Evolutionary conservation across 805 yeast species (phyloP).

Genomic region (Komagataella phaffii): DNA sequence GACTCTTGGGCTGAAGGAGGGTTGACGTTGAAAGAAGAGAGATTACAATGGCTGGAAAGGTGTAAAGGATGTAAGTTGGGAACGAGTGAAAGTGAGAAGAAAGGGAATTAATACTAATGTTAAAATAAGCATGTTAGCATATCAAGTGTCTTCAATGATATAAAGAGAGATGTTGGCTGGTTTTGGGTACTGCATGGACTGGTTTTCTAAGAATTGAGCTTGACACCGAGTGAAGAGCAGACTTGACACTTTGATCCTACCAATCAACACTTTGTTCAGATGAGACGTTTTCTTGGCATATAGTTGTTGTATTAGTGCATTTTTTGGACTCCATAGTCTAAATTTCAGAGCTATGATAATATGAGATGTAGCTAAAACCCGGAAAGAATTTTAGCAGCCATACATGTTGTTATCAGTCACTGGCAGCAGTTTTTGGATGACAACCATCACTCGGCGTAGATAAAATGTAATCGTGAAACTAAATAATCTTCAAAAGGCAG

Average conservation of each 20-base stretch:
- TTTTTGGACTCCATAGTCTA: background rate
- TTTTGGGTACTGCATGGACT: no score
- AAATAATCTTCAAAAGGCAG: no score
- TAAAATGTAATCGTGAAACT: no score
- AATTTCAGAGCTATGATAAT: background rate
- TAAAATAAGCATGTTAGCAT: background rate
- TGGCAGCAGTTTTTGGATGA: no score
- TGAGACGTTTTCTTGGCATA: background rate
- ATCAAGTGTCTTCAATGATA: background rate
- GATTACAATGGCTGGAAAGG: background rate
- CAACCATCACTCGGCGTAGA: no score
- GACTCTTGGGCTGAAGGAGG: conserved; percentile 29
- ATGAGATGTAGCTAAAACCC: background rate
- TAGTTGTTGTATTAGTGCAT: background rate
- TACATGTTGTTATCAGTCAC: no score
- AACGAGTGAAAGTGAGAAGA: background rate
- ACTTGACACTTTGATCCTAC: no score
- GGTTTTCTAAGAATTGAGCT: background rate
- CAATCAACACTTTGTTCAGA: background rate
- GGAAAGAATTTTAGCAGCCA: background rate
- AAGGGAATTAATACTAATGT: background rate
- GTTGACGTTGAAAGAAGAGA: background rate
- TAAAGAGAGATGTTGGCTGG: background rate
- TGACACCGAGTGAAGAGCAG: no score
- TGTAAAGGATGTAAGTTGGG: background rate